Base-by-base conservation (phyloP, 495 filamentous ascomycete genomes). In the Daldinia loculata region DNA sequence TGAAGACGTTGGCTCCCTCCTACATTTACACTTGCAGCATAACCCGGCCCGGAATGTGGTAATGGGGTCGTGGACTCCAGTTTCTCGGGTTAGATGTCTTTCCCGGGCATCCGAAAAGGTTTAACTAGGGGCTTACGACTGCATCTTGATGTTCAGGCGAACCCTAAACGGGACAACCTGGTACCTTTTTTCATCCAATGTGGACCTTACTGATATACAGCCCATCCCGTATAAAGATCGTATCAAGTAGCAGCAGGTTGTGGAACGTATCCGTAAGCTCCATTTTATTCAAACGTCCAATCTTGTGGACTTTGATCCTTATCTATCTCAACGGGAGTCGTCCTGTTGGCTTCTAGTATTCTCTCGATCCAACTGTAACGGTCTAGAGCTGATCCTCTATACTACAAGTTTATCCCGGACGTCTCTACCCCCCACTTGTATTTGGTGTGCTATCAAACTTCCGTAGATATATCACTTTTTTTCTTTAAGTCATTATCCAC, bases 401-500 rank as follows among this genome's bases (percentile, higher is more conserved):
- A 22, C 43, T 22, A 36, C 19, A 48, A 14, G 19, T 22, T 48
- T 48, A 12, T 9, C 17, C 43, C 9, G 43, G 17, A 5, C 27
- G 9, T 6, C 30, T 50, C 43, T 48, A 51, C 12, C 51, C 51
- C 43, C 53, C 39, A 14, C 19, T 19, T 32, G 7, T 9, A 5
- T 11, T 22, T 15, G 30, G 6, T 8, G 19, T 22, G 1, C 43
- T 48, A 26, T 65, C 60, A 69, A 24, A 67, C 61, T n/a, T 63
- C 60, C 29, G 14, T 27, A 41, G 70, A 43, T 30, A 24, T 45
- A 15, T 50, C 57, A 19, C 24, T 39, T 27, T 50, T 65, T 52
- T 58, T 66, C 19, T 60, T 80, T 75, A 62, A 73, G 73, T 74
- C 74, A 45, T 58, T 79, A 75, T 81, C 78, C 62, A 82, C 79